Base-by-base conservation (phyloP, 1,284 basidiomycete species). In the Ustilago curta region DNA sequence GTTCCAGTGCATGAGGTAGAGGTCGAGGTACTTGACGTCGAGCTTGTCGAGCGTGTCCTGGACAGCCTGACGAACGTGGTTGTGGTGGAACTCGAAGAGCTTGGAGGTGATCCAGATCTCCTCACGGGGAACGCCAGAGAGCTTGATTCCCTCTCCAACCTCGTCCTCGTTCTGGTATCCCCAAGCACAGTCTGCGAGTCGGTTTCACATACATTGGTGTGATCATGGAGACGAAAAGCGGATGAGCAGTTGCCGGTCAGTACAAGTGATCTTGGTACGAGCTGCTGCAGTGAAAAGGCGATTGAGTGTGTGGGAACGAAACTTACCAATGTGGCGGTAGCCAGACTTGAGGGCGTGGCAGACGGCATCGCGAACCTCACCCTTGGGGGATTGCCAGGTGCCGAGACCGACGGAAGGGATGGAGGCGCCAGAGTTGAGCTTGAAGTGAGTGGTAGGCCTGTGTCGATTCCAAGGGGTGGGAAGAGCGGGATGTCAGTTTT, bases 51-150 rank as follows among this genome's bases (percentile, higher is more conserved):
- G 88, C 21, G 92, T 93, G 82, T 91, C 90, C 82, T 91, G 18
- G 91, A 92, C 23, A n/a, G 92, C 92, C 21, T 75, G 72, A 40
- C 72, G 72, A 14, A 75, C 72, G 67, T 79, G 72, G 70, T 64
- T 70, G 67, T 73, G 90, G 89, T 87, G 90, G 91, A 72, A 72
- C 54, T 89, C 87, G 90, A 91, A 93, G 45, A 94, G 87, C 86
- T 95, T 94, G 64, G 91, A 91, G 7, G 93, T 92, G 64, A 95
- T 90, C 85, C 92, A 95, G 71, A 96, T 88, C 69, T 95, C 91
- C 45, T 89, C 88, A 71, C 94, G 89, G 55, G 90, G 90, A 23
- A 95, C 86, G 25, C 87, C 93, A 56, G 91, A 91, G 47, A 88
- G 88, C 42, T 87, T 86, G 84, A 96, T 90, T 42, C 93, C 94